phyloP scores from a whole-genome alignment of 176 grass and related monocot species.

The Saccharum officinarum region DNA sequence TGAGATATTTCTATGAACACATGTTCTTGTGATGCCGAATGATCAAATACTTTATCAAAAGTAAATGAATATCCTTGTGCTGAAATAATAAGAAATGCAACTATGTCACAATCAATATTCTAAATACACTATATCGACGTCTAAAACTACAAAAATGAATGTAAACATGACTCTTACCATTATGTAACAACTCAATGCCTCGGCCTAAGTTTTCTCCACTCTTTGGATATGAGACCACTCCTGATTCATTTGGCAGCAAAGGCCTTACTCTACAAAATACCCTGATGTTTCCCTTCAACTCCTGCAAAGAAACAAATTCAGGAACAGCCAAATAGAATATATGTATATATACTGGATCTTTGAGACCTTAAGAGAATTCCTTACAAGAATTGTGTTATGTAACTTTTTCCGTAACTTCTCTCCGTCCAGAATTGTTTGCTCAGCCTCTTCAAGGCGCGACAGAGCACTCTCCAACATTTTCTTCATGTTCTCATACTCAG shows the following conservation, averaged over 20 bases:
- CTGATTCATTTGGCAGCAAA: constrained; percentile 51
- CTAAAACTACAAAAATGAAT: background rate
- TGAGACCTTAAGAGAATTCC: background rate
- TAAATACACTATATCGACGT: background rate
- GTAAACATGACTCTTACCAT: constrained; percentile 42
- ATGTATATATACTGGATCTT: background rate
- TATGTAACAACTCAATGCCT: constrained; percentile 75
- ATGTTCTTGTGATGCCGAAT: constrained; percentile 76
- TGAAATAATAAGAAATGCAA: constrained; percentile 27
- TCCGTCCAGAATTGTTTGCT: constrained; percentile 70
- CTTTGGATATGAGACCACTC: constrained; percentile 71
- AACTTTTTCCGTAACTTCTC: constrained; percentile 77
- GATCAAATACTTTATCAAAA: constrained; percentile 90
- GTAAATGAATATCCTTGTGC: constrained; percentile 83
- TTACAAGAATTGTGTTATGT: constrained; percentile 86
- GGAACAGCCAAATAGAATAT: background rate
- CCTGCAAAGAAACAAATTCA: constrained; percentile 43
- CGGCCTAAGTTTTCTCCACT: constrained; percentile 58
- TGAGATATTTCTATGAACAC: constrained; percentile 97
- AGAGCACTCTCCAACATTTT: constrained; percentile 49
- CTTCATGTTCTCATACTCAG: constrained; percentile 66
- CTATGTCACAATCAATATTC: background rate
- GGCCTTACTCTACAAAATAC: constrained; percentile 92
- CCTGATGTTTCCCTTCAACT: constrained; percentile 93
- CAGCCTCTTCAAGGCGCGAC: constrained; percentile 61